These are phyloP conservation scores for Iberis pinnata DNA, from an alignment of 345 rosid species.

Conservation along the genomic window DNA sequence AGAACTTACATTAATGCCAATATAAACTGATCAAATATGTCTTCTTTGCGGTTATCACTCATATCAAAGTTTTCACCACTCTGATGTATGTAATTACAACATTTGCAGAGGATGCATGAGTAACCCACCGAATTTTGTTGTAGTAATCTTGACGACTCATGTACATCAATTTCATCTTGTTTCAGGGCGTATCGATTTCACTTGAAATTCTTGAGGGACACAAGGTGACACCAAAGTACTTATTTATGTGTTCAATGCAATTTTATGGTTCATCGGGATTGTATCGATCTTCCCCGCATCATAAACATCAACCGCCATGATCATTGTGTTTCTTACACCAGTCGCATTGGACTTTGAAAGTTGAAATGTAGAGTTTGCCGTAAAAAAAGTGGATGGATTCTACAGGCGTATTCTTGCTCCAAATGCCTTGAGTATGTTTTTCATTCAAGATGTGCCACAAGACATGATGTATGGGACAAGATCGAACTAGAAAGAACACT, in stretches of 20 bases:
- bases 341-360: neutral
- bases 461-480: neutral
- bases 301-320: neutral
- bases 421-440: neutral
- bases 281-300: conserved; percentile 6
- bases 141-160: neutral
- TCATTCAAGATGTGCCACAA: conserved; percentile 7
- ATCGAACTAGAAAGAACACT: neutral
- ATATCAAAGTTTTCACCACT: conserved; percentile 1
- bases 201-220: conserved; percentile 16
- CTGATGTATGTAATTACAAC: conserved; percentile 7
- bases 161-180: conserved; percentile 3
- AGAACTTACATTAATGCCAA: neutral
- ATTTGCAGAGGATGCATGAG: neutral
- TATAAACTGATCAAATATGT: neutral
- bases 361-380: neutral
- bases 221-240: neutral
- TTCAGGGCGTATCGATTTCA: neutral
- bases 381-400: neutral
- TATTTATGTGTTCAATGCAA: conserved; percentile 3
- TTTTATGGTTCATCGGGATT: conserved; percentile 4
- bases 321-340: neutral
- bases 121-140: neutral
- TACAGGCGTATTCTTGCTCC: neutral
- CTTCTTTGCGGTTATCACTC: neutral